phyloP scores from a whole-genome alignment of 805 yeast genomes.

The Candida arabinofermentans region DNA sequence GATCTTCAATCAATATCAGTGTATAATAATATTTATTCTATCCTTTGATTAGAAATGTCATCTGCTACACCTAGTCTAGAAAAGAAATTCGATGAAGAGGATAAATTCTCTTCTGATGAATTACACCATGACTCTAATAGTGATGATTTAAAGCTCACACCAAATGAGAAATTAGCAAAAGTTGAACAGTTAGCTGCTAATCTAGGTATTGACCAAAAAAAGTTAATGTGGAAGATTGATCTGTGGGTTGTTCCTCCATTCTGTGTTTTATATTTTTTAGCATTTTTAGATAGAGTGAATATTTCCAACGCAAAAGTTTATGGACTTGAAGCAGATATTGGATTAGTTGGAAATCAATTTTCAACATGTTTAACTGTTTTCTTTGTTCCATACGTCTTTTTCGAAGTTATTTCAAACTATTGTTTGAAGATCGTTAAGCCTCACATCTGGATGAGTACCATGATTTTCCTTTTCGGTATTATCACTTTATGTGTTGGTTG shows the following conservation, averaged over 20 bases:
- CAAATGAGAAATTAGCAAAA: slow-evolving; percentile 21
- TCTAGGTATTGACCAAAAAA: slow-evolving; percentile 48
- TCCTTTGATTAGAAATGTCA: slow-evolving; percentile 8
- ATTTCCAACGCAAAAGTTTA: slow-evolving; percentile 77
- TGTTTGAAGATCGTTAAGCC: slow-evolving; percentile 56
- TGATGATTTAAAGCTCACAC: slow-evolving; percentile 14
- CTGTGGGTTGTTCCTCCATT: slow-evolving; percentile 73
- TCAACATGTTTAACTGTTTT: slow-evolving; percentile 64
- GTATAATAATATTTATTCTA: too few relatives aligned
- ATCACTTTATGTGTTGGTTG: slow-evolving; percentile 66
- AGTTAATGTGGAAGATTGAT: slow-evolving; percentile 62
- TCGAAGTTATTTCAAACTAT: slow-evolving; percentile 64
- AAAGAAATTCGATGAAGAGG: slow-evolving; percentile 16
- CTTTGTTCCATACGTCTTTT: slow-evolving; percentile 64
- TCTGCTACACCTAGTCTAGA: slow-evolving; percentile 17
- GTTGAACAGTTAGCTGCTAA: slow-evolving; percentile 38
- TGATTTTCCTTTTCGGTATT: slow-evolving; percentile 61
- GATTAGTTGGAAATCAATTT: slow-evolving; percentile 54
- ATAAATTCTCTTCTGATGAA: slow-evolving; percentile 8
- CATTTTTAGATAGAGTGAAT: slow-evolving; percentile 79
- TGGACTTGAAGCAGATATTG: slow-evolving; percentile 55
- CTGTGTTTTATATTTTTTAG: slow-evolving; percentile 66
- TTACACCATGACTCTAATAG: background rate
- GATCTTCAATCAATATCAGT: too few relatives aligned
- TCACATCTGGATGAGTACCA: slow-evolving; percentile 55